A percentile compares a stretch with the other conserved stretches of the same genome.
Evolutionary conservation across 176 grass and related monocot genomes (phyloP).

Genomic region (Eragrostis curvula): DNA sequence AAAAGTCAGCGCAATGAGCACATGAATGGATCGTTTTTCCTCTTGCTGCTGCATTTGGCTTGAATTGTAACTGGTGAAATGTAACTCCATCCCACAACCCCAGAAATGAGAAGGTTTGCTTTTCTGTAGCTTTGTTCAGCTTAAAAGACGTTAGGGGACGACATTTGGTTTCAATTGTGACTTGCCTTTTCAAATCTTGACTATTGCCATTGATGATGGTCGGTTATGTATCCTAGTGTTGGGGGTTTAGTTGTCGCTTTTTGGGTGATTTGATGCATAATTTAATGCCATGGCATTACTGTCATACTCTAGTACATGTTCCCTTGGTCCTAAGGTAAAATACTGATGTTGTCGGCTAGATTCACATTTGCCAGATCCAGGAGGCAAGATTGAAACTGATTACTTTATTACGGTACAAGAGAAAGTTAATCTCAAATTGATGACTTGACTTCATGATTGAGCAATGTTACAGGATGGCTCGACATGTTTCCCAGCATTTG

Average conservation of each 20-base stretch:
- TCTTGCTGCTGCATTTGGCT: conserved; percentile 34
- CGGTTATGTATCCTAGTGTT: not conserved
- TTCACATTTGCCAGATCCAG: conserved; percentile 34
- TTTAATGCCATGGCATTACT: not conserved
- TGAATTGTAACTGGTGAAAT: too few relatives aligned
- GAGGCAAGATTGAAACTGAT: conserved; percentile 32
- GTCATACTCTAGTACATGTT: conserved; percentile 1
- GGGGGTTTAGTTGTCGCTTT: not conserved
- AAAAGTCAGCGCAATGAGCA: conserved; percentile 41
- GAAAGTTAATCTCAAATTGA: conserved; percentile 18
- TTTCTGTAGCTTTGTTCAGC: conserved; percentile 31
- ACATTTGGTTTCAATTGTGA: not conserved
- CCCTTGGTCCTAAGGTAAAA: conserved; percentile 25
- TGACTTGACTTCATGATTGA: not conserved
- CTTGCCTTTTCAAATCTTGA: not conserved
- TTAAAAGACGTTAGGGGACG: not conserved
- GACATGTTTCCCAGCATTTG: conserved; percentile 25
- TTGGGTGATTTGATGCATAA: not conserved
- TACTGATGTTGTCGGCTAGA: not conserved
- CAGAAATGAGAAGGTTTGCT: conserved; percentile 36
- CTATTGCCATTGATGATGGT: not conserved
- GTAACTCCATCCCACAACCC: conserved; percentile 29
- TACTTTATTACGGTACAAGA: not conserved
- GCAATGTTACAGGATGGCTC: conserved; percentile 3
- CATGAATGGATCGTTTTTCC: conserved; percentile 35